Base-by-base conservation (phyloP, 1,139 yeast genomes). In the Kodamaea sp. region DNA sequence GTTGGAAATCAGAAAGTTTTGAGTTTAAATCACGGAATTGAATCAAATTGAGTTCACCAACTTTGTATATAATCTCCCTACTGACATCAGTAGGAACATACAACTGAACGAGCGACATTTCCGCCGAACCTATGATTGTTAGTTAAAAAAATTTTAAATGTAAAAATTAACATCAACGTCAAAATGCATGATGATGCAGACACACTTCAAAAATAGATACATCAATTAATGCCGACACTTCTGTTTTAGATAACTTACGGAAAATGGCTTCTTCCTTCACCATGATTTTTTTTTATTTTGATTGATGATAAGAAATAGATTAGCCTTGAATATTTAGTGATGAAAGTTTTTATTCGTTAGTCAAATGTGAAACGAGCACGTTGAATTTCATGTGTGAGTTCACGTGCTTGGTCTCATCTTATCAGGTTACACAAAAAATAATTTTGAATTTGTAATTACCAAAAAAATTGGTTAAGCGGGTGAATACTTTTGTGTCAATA, bases 11-110 rank as follows among this genome's bases (percentile, higher is more conserved):
- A 46, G 77, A 80, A 26, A 82, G 78, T 40, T 79, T 78, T 34
- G 75, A 67, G 59, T 84, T 84, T 56, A 81, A 67, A 57, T 84
- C 94, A 45, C 86, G 67, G 50, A 84, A 81, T 62, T 84, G 87
- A 35, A 84, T 67, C 41, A 76, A 60, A 37, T 84, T 81, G 49
- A 81, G 61, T 36, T 77, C 77, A 8, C 92, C 92, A 34, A 84
- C 63, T 23, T 79, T 67, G 54, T 81, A 78, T 34, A 82, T 73
- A 9, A 82, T 70, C 42, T 81, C 87, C 49, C 92, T 67, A 2
- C 84, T 67, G 22, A 79, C 75, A 60, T 84, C 94, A 23, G 81
- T 69, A 2, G 90, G 89, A 38, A 84, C 79, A 54, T 82, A 84
- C 51, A 84, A 62, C 56, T 84, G 87, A 32, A 83, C 78, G 60